Conservation (phyloP, 2,329 filamentous ascomycete genomes). For the Beauveria varroae region DNA sequence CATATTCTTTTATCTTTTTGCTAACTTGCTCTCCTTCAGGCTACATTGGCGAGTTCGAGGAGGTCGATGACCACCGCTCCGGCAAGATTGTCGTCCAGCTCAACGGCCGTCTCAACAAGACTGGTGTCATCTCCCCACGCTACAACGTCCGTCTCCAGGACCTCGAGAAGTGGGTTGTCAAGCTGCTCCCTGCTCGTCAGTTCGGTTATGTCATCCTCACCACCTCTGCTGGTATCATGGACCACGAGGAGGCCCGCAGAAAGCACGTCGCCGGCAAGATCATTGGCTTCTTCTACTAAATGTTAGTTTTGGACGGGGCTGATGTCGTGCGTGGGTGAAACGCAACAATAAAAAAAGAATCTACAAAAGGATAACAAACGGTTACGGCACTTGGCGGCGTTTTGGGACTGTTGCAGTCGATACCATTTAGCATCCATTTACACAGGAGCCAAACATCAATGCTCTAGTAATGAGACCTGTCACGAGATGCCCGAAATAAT, state of each 20-base stretch:
- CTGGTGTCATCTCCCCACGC: constrained; percentile 96
- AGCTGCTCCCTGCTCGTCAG: constrained; percentile 98
- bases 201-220: constrained; percentile 99
- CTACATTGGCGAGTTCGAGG: constrained; percentile 99
- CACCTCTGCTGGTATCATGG: constrained; percentile 99
- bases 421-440: constrained; percentile 24
- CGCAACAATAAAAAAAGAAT: constrained; percentile 16
- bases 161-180: constrained; percentile 99
- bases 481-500: constrained; percentile 19
- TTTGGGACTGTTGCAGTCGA: constrained; percentile 29
- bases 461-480: constrained; percentile 27
- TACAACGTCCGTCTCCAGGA: constrained; percentile 98
- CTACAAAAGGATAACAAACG: constrained; percentile 10
- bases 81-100: constrained; percentile 99
- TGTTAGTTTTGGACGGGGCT: constrained; percentile 8
- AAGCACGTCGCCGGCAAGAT: constrained; percentile 99
- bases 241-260: constrained; percentile 98
- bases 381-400: constrained; percentile 30
- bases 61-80: constrained; percentile 98
- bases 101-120: constrained; percentile 98
- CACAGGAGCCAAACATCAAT: constrained; percentile 25
- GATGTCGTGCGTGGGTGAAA: constrained; percentile 10
- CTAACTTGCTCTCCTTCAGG: constrained; percentile 44
- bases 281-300: constrained; percentile 98
- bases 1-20: background rate